Conservation (phyloP, 2,329 filamentous ascomycete species). For the Verticillium longisporum region DNA sequence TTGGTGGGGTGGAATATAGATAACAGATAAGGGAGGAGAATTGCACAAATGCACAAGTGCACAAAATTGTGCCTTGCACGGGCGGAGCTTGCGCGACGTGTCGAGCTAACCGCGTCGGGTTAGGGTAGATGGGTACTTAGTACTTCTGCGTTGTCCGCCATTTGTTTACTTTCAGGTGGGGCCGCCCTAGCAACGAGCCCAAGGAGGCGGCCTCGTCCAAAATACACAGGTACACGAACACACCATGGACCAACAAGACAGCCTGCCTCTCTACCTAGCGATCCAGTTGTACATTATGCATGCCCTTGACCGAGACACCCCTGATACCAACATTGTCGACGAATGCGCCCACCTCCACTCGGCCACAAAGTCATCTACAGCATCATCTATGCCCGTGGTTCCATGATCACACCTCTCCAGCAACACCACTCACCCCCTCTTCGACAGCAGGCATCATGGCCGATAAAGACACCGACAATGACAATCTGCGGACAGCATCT, state of each 20-base stretch:
- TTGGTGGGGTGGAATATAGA: no score
- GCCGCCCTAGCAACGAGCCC: constrained; percentile 10
- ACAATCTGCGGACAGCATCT: constrained; percentile 60
- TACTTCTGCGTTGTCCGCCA: background rate
- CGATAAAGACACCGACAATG: constrained; percentile 52
- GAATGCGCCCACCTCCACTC: background rate
- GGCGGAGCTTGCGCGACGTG: no score
- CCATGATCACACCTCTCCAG: constrained; percentile 1
- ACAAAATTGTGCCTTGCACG: background rate
- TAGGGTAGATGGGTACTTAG: background rate
- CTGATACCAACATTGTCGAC: background rate
- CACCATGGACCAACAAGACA: background rate
- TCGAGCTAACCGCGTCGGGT: background rate
- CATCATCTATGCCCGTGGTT: background rate
- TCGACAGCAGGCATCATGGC: constrained; percentile 32
- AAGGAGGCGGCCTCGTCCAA: constrained; percentile 5
- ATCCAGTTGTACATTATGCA: no score
- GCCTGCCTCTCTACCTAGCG: background rate
- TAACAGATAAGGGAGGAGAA: background rate
- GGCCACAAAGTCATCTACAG: no score
- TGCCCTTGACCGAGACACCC: no score
- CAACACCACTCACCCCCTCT: background rate
- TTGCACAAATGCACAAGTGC: background rate
- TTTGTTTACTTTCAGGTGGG: constrained; percentile 14
- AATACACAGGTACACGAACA: background rate